Evolutionary conservation across 2,329 filamentous ascomycete genomes (phyloP), one percentile per base, ranked within the genome.

Genomic region (Ophiostoma tasmaniense): DNA sequence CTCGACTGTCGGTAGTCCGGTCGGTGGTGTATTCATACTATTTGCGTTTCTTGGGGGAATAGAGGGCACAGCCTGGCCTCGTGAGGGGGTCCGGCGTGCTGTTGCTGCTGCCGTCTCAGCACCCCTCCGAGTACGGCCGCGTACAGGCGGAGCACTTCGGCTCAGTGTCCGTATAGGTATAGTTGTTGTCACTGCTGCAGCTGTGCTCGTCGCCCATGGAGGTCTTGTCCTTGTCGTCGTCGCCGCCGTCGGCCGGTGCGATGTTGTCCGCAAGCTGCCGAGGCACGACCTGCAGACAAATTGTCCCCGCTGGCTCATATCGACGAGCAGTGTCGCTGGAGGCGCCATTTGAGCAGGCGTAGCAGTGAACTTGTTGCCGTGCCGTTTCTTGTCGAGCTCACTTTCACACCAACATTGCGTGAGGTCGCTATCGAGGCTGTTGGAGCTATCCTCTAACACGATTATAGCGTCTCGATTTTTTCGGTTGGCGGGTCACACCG

Each of bases 281-380:
- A 73, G 70, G 66, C 73, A 74, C 11, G 72, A 68, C 65, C 72
- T 71, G 65, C 73, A 74, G 14, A 74, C 67, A 69, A 72, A 74
- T 3, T 25, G 69, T 45, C 69, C 37, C 59, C 69, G 66, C 61
- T 68, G 14, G 33, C 70, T 67, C 65, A 74, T 55, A 66, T 73
- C 72, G 20, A 65, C 37, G 6, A 72, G n/a, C 25, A 72, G 37
- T 45, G 69, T 28, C 30, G 67, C 64, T 35, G 69, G 66, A n/a
- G 70, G 55, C 59, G 67, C 64, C 72, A 72, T 73, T 33, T 11
- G 2, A 64, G 20, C 59, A n/a, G 30, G 17, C 20, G 13, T 22
- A 14, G 17, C 30, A 10, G 59, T 37, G 30, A 20, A 17, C 35
- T 37, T 62, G 17, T 62, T 6, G 59, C 37, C 1, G 59, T 62